Conservation (phyloP, 106 monocot species). For the Platanthera zijinensis region DNA sequence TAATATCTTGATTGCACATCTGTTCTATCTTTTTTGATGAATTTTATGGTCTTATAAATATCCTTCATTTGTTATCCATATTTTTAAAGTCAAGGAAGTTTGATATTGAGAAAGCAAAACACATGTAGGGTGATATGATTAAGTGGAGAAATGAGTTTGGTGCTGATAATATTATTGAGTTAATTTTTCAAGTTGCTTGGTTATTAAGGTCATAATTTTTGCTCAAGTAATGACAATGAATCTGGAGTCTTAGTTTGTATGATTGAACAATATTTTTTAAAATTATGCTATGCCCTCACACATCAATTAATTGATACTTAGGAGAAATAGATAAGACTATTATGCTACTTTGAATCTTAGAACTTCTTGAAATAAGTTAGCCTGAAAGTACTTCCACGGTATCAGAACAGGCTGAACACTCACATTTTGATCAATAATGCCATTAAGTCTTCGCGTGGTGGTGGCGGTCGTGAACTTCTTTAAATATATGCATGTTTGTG, state of each 20-base stretch:
- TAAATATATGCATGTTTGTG: no score
- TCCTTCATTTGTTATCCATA: slow-evolving; percentile 1
- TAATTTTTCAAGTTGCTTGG: slow-evolving; percentile 5
- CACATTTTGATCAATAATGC: no score
- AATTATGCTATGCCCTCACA: no score
- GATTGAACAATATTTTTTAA: neutral
- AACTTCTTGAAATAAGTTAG: no score
- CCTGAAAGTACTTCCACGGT: no score
- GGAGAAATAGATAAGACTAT: no score
- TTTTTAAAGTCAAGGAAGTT: slow-evolving; percentile 88
- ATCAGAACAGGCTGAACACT: no score
- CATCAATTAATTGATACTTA: no score
- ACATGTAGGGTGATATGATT: slow-evolving; percentile 94
- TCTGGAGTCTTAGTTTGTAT: neutral
- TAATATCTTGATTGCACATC: no score
- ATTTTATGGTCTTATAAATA: neutral
- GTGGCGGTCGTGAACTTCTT: no score
- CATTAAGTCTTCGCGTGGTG: no score
- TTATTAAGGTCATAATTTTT: neutral
- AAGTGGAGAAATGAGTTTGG: slow-evolving; percentile 75
- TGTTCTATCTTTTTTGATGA: neutral
- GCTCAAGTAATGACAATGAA: neutral
- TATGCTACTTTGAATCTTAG: no score
- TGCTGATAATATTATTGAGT: slow-evolving; percentile 53
- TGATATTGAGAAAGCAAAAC: slow-evolving; percentile 83